phyloP scores from a whole-genome alignment of 768 basidiomycete genomes.

The Lanmaoa pseudosensibilis region DNA sequence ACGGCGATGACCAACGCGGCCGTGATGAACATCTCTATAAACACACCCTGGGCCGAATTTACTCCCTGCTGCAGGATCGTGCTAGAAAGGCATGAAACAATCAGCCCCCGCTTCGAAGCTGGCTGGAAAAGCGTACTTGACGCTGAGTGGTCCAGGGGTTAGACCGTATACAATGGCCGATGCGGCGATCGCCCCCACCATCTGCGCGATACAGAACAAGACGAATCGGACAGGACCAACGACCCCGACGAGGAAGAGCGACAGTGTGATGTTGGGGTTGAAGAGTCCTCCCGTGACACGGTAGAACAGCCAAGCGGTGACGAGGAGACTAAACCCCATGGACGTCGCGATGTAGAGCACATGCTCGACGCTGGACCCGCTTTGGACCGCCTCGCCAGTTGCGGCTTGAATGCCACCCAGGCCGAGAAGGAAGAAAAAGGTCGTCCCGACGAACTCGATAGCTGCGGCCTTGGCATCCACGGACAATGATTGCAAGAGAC shows the following conservation, averaged over 20 bases:
- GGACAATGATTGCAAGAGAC: conserved; percentile 29
- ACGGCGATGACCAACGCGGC: conserved; percentile 57
- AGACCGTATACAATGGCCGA: conserved; percentile 55
- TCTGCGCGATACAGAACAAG: conserved; percentile 60
- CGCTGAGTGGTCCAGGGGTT: conserved; percentile 53
- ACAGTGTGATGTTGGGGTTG: conserved; percentile 62
- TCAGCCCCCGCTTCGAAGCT: background rate
- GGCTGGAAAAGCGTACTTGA: conserved; percentile 43
- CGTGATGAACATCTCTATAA: conserved; percentile 74
- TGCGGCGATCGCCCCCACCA: conserved; percentile 59
- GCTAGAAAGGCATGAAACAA: conserved; percentile 33
- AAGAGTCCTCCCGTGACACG: conserved; percentile 64
- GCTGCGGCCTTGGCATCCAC: conserved; percentile 49
- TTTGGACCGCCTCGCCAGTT: conserved; percentile 35
- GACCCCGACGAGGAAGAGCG: conserved; percentile 56
- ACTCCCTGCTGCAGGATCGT: conserved; percentile 46
- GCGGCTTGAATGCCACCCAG: conserved; percentile 65
- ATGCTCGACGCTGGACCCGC: conserved; percentile 39
- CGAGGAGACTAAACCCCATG: conserved; percentile 62
- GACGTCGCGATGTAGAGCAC: conserved; percentile 56
- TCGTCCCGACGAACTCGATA: conserved; percentile 62
- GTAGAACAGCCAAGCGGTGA: conserved; percentile 69
- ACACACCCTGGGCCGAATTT: conserved; percentile 58
- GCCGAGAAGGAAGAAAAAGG: conserved; percentile 63
- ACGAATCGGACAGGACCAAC: conserved; percentile 56